Evolutionary conservation across 345 rosid genomes (phyloP).

Genomic region (Angophora floribunda): DNA sequence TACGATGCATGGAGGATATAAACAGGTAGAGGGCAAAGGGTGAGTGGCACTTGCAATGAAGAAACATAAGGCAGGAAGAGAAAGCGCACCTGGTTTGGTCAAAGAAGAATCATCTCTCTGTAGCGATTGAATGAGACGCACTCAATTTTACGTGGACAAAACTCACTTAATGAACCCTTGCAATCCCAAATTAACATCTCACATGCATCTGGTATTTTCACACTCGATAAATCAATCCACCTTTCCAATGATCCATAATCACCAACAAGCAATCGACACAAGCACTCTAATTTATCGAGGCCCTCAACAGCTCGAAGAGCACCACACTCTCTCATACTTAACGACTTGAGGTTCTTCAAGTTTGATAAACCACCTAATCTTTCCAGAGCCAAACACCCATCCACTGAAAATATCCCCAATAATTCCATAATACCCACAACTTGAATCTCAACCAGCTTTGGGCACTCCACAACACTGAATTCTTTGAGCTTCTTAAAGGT

Average conservation of each 20-base stretch:
- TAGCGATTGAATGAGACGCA: neutral
- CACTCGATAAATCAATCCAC: neutral
- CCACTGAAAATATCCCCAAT: neutral
- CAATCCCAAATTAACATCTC: neutral
- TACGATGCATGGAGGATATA: neutral
- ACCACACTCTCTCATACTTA: neutral
- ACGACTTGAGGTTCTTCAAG: neutral
- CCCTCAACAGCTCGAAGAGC: neutral
- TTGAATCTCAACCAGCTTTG: neutral
- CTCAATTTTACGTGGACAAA: neutral
- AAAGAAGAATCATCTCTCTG: neutral
- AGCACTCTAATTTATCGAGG: neutral
- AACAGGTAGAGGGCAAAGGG: neutral
- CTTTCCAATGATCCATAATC: neutral
- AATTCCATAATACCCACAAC: neutral
- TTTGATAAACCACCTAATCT: neutral
- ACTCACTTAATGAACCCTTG: neutral
- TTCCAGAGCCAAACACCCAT: neutral
- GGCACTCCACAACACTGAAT: neutral
- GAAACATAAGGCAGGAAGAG: neutral
- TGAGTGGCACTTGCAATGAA: neutral
- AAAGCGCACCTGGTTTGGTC: neutral
- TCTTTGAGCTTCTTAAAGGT: neutral
- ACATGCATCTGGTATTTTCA: neutral
- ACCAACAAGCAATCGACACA: neutral